Evolutionary conservation across 345 rosid species (phyloP), one percentile per base, ranked within the genome.

Genomic region (Mercurialis annua): DNA sequence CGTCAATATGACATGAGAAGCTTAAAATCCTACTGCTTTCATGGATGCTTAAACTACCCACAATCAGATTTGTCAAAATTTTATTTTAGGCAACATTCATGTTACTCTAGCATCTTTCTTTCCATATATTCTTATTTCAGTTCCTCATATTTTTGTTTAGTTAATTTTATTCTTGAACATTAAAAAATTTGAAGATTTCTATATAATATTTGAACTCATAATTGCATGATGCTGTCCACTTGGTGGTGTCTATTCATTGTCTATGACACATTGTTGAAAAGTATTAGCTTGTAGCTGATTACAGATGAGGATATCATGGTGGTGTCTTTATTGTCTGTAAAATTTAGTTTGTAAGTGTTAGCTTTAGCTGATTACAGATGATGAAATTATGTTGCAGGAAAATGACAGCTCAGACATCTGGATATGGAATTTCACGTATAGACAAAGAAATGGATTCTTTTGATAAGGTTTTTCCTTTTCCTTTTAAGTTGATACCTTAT

Each of bases 381-480:
- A 47, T 62, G 67, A 67, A 63, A 67, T 27, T 56, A 64, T 76
- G 76, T 66, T 79, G 78, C 88, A 90, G 97, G 81, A 81, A 71
- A 49, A 65, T 74, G 57, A 36, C 68, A 53, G 85, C 69, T 63
- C 79, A 71, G 77, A 68, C 76, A 76, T 73, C 76, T 65, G 80
- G 71, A 68, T 70, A 77, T 38, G 68, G 34, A 44, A 73, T 47
- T 67, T 58, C 62, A 15, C 62, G 76, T 40, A 64, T 70, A 58
- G 77, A 65, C 62, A 80, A 73, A 67, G 90, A 82, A 64, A 76
- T 79, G 18, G 86, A 78, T 77, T 84, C 93, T 71, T 86, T 94
- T 85, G 95, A 91, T 70, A 85, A 89, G 96, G 97, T 94, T 77
- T 68, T 56, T 8, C 10, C 49, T 10, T 43, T 54, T 52, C 64